phyloP scores from a whole-genome alignment of 23 red algal genomes.

The Gracilariopsis chorda region DNA sequence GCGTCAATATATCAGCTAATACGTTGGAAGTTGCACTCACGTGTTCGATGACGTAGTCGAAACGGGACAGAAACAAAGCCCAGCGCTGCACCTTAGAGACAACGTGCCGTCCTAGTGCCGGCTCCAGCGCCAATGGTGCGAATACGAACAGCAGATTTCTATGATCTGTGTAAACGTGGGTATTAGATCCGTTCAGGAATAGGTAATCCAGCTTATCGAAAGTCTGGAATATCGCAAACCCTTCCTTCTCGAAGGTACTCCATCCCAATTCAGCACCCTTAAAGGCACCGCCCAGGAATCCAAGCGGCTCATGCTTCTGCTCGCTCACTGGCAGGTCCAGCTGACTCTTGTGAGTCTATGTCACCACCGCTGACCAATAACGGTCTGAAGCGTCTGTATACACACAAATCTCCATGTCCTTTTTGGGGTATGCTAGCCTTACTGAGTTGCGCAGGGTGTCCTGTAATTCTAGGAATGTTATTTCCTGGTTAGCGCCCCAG shows the following conservation, averaged over 20 bases:
- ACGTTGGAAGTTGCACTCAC: constrained; percentile 6
- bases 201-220: constrained; percentile 10
- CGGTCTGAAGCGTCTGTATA: neutral
- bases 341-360: neutral
- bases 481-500: neutral
- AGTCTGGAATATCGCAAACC: neutral
- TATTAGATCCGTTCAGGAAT: neutral
- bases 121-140: constrained; percentile 7
- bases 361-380: neutral
- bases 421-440: neutral
- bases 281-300: neutral
- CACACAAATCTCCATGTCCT: neutral
- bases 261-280: neutral
- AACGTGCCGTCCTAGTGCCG: constrained; percentile 10
- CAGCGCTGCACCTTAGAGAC: constrained; percentile 29
- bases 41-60: constrained; percentile 37
- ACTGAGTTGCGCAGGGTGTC: neutral
- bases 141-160: constrained; percentile 37
- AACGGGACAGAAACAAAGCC: constrained; percentile 22
- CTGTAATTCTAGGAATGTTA: neutral
- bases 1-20: constrained; percentile 38
- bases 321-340: neutral
- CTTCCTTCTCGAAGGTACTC: neutral
- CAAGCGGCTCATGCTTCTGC: neutral
- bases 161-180: constrained; percentile 10